These are phyloP conservation scores for Microcyclosporella mali DNA, from an alignment of 2,329 filamentous ascomycete species.

Conservation along the genomic window DNA sequence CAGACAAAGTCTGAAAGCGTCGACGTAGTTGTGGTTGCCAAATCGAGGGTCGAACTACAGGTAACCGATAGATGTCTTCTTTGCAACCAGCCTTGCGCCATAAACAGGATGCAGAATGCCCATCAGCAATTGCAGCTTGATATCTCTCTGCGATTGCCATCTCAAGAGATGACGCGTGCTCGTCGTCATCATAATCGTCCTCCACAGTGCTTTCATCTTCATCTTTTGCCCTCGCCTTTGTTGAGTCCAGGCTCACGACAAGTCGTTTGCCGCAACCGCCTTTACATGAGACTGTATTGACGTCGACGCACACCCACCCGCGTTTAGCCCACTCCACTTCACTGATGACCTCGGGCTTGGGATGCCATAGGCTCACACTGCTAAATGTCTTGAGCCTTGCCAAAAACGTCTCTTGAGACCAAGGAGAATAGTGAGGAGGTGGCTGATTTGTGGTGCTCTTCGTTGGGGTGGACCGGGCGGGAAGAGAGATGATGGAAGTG, in stretches of 20 bases:
- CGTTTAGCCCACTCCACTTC: constrained; percentile 93
- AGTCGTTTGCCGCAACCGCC: constrained; percentile 78
- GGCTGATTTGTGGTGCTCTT: constrained; percentile 11
- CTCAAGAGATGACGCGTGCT: constrained; percentile 38
- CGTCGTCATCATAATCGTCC: constrained; percentile 31
- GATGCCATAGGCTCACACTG: constrained; percentile 87
- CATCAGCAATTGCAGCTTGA: constrained; percentile 62
- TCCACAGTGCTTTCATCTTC: constrained; percentile 49
- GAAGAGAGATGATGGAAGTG: constrained; percentile 25
- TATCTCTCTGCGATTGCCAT: constrained; percentile 71
- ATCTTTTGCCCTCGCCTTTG: constrained; percentile 17
- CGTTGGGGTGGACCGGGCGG: constrained; percentile 24
- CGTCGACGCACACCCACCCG: constrained; percentile 80
- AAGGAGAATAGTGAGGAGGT: constrained; percentile 71
- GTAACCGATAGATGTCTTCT: constrained; percentile 60
- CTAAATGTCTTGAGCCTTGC: constrained; percentile 79
- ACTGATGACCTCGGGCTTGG: constrained; percentile 76
- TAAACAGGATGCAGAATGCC: constrained; percentile 73
- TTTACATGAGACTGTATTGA: constrained; percentile 74
- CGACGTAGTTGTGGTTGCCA: constrained; percentile 31
- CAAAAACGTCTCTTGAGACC: constrained; percentile 76
- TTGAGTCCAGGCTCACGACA: constrained; percentile 65
- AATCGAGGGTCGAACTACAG: constrained; percentile 32
- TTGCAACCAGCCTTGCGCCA: constrained; percentile 89
- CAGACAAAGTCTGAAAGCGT: constrained; percentile 22